Conservation (phyloP, 108 stramenopile genomes). For the Cyclotella cryptica region DNA sequence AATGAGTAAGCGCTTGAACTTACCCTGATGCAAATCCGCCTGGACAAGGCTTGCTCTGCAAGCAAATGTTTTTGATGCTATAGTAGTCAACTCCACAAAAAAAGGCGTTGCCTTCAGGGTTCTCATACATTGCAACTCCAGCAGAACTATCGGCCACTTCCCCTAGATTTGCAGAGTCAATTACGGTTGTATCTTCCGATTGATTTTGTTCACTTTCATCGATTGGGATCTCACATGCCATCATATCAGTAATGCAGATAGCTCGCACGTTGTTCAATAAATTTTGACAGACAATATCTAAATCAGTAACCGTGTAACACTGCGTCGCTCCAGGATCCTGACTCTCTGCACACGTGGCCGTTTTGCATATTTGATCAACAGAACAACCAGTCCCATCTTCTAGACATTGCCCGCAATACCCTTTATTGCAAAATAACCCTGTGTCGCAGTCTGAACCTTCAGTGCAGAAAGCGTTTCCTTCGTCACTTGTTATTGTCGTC, state of each 20-base stretch:
- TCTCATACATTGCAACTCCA: constrained; percentile 20
- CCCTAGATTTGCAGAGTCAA: not conserved
- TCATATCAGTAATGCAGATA: constrained; percentile 20
- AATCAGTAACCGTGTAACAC: constrained; percentile 28
- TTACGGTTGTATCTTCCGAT: not conserved
- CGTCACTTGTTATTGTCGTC: not conserved
- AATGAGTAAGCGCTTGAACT: not conserved
- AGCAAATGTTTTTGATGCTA: constrained; percentile 10
- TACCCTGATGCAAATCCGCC: constrained; percentile 24
- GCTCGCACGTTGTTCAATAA: constrained; percentile 3
- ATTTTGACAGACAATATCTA: constrained; percentile 15
- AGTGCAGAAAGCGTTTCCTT: not conserved
- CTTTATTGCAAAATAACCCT: constrained; percentile 22
- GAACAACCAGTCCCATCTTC: constrained; percentile 27
- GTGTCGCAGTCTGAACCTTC: constrained; percentile 10
- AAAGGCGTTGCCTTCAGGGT: constrained; percentile 40
- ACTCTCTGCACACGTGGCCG: constrained; percentile 4
- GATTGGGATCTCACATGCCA: constrained; percentile 22
- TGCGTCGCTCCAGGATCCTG: constrained; percentile 22
- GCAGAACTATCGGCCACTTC: not conserved
- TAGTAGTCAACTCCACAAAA: constrained; percentile 43
- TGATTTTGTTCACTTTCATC: not conserved
- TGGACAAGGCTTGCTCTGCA: constrained; percentile 42
- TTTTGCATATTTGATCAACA: constrained; percentile 34
- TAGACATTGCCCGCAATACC: constrained; percentile 33